Percentiles rank a stretch among this genome's conserved stretches.
Evolutionary conservation across 495 filamentous ascomycete species (phyloP).

Genomic region (Glutinoglossum americanum): DNA sequence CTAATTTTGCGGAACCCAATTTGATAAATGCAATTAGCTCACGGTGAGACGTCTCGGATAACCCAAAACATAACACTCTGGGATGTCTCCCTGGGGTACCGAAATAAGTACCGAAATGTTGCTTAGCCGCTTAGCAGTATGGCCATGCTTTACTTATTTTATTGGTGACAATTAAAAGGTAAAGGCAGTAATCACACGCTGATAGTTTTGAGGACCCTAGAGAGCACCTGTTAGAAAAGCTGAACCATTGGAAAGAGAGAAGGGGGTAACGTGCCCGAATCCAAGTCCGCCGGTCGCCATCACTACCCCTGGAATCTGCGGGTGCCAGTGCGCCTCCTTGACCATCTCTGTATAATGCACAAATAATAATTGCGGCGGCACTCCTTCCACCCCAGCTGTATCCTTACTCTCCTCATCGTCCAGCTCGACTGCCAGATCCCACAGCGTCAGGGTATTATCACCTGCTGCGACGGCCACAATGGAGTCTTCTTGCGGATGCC

Average conservation of each 20-base stretch:
- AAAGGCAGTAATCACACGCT: background rate
- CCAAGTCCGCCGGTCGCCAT: constrained; percentile 75
- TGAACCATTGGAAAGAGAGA: background rate
- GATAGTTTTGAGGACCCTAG: constrained; percentile 5
- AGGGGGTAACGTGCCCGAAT: constrained; percentile 36
- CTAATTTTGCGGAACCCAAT: background rate
- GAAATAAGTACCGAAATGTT: background rate
- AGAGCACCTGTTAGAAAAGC: constrained; percentile 2
- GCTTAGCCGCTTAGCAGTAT: background rate
- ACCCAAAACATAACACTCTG: background rate
- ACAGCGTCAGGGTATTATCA: constrained; percentile 83
- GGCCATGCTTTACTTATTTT: background rate
- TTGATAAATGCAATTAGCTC: background rate
- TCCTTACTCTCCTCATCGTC: constrained; percentile 91
- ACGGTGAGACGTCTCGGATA: background rate
- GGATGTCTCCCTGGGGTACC: background rate
- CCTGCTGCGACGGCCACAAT: constrained; percentile 82
- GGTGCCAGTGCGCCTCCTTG: constrained; percentile 94
- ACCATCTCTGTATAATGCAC: constrained; percentile 87
- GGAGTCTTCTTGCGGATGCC: constrained; percentile 91
- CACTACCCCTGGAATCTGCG: constrained; percentile 78
- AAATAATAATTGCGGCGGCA: constrained; percentile 87
- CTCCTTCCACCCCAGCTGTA: constrained; percentile 66
- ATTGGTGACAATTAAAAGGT: background rate
- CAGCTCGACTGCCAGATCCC: constrained; percentile 90